Percentiles rank a stretch among this genome's conserved stretches.
These are phyloP conservation scores for Candida wancherniae DNA, from an alignment of 805 yeast species.

Conservation along the genomic window DNA sequence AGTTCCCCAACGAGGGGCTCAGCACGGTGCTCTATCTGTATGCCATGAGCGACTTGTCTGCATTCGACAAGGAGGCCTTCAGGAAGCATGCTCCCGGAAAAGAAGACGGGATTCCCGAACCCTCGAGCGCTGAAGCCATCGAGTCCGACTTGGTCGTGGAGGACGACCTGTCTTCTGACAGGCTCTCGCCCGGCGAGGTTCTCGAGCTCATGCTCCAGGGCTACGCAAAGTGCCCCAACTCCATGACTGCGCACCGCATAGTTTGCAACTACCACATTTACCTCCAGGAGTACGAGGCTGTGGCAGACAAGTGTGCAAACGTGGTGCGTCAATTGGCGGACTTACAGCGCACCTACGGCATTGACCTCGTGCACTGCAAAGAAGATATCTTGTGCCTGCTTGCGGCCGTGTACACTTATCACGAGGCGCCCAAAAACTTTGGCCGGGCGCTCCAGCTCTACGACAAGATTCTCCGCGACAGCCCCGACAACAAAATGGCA, in stretches of 20 bases:
- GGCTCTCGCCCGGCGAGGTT: conserved; percentile 46
- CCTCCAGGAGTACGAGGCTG: conserved; percentile 58
- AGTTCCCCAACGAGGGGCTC: conserved; percentile 58
- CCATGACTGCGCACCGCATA: conserved; percentile 63
- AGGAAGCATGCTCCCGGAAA: no score
- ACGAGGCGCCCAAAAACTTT: conserved; percentile 88
- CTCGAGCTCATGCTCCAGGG: conserved; percentile 49
- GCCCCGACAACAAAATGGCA: conserved; percentile 49
- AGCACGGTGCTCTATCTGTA: conserved; percentile 61
- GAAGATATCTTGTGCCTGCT: conserved; percentile 58
- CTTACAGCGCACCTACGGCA: conserved; percentile 42
- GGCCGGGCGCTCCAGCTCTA: conserved; percentile 68
- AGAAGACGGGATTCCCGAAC: conserved; percentile 14
- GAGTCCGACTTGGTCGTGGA: conserved; percentile 11
- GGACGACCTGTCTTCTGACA: conserved; percentile 5
- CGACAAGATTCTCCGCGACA: conserved; percentile 48
- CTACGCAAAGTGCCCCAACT: conserved; percentile 31
- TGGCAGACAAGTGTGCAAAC: conserved; percentile 52
- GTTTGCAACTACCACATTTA: conserved; percentile 56
- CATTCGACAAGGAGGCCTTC: conserved; percentile 41
- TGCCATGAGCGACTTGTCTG: conserved; percentile 62
- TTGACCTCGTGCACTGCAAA: conserved; percentile 46
- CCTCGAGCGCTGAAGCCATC: conserved; percentile 8
- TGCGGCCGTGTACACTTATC: conserved; percentile 74
- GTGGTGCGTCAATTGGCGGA: conserved; percentile 56